A percentile compares a stretch with the other conserved stretches of the same genome.
These are phyloP conservation scores for Zoysia japonica DNA, from an alignment of 176 grass and related monocot species.

Conservation along the genomic window DNA sequence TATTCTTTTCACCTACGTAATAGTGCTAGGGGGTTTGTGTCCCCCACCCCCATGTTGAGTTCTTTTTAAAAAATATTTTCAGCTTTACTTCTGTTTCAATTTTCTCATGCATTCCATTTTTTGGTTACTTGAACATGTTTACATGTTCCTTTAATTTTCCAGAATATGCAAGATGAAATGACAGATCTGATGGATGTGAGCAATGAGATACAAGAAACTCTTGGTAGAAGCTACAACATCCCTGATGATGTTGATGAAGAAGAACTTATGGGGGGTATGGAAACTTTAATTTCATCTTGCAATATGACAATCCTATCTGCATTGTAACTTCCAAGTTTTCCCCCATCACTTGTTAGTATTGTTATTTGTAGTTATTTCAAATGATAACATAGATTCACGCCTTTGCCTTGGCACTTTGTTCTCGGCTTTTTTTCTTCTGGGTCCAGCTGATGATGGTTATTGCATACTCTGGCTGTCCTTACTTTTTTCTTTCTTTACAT, in stretches of 20 bases:
- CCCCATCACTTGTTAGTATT: neutral
- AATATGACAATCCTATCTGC: neutral
- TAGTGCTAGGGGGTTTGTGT: neutral
- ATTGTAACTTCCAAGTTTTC: neutral
- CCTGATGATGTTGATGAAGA: constrained; percentile 96
- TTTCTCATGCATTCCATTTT: neutral
- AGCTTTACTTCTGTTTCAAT: neutral
- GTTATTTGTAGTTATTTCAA: constrained; percentile 7
- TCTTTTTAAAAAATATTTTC: neutral
- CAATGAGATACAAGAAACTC: constrained; percentile 92
- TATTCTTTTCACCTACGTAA: neutral
- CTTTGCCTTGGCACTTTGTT: neutral
- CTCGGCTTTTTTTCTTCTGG: neutral
- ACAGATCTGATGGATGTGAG: constrained; percentile 91
- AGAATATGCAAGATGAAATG: constrained; percentile 99
- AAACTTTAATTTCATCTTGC: constrained; percentile 12
- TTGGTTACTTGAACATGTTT: neutral
- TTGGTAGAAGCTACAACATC: constrained; percentile 91
- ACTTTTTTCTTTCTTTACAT: constrained; percentile 9
- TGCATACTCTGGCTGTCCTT: neutral
- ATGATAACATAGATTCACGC: neutral
- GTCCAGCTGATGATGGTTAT: neutral
- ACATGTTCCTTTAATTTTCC: constrained; percentile 8
- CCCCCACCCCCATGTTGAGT: neutral
- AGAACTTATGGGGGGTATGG: constrained; percentile 91